Evolutionary conservation across 225 moss, liverwort and hornwort species (phyloP).

Genomic region (Sphagnum tenellum): DNA sequence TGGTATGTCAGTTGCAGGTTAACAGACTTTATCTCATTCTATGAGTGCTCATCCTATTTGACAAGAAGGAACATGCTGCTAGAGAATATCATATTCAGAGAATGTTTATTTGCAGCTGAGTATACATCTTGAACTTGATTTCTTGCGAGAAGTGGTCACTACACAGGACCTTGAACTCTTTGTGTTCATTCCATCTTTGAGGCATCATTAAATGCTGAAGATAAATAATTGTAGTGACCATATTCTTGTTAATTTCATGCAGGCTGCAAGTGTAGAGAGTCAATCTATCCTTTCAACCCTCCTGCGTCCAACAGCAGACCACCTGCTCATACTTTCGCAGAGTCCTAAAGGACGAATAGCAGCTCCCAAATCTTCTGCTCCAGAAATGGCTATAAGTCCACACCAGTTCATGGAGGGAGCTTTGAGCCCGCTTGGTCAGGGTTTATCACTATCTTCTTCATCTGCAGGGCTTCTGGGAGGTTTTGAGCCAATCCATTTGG

Average conservation of each 20-base stretch:
- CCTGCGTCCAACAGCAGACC: slow-evolving; percentile 48
- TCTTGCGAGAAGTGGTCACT: no score
- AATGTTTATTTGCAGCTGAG: background rate
- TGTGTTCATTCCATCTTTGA: no score
- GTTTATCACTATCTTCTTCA: slow-evolving; percentile 73
- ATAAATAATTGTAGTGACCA: background rate
- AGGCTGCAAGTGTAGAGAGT: slow-evolving; percentile 59
- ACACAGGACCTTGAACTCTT: no score
- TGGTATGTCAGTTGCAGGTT: slow-evolving; percentile 73
- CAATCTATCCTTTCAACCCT: slow-evolving; percentile 57
- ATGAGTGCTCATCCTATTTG: no score
- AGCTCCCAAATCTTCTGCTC: slow-evolving; percentile 24
- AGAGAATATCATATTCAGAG: background rate
- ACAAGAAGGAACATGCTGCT: no score
- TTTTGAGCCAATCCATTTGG: slow-evolving; percentile 30
- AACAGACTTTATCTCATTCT: background rate
- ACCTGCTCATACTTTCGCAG: slow-evolving; percentile 68
- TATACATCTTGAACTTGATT: no score
- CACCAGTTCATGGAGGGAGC: slow-evolving; percentile 62
- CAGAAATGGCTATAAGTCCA: slow-evolving; percentile 29
- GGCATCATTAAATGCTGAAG: background rate
- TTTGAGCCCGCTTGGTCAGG: slow-evolving; percentile 65
- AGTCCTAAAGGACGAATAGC: slow-evolving; percentile 60
- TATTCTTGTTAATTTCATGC: slow-evolving; percentile 3
- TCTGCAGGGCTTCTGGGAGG: slow-evolving; percentile 51